Base-by-base conservation (phyloP, 1,284 basidiomycete species). In the Macrocystidia cucumis region DNA sequence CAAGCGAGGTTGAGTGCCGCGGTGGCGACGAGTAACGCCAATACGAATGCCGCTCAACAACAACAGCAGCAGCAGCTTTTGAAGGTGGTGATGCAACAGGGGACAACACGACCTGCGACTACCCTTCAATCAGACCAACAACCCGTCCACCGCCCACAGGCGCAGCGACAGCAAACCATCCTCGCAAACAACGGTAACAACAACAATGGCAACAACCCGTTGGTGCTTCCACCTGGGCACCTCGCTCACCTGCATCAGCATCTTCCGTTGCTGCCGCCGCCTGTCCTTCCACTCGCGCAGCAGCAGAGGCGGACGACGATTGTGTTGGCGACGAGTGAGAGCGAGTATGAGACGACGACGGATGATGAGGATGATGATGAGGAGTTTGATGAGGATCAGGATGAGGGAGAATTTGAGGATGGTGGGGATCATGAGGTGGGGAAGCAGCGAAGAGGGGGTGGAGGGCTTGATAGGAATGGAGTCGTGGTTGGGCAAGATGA, bases 251-350 rank as follows among this genome's bases (percentile, higher is more conserved):
- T 25, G 12, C 12, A 8, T 25, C 23, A 12, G 23, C 23, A 8
- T 25, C 23, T 25, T 8, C 23, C 23, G 8, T 12, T 25, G 8
- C 23, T 25, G 8, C 23, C 23, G 8, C 12, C 12, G 23, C 8
- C 8, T 8, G 8, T 12, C 12, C 8, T 12, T 8, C 23, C 12
- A 12, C 8, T 12, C 8, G 8, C 12, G 23, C 23, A 25, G 23
- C 8, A 12, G 8, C 23, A 8, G 8, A 25, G 29, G 12, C 29
- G 29, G 5, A 30, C 29, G 4, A 30, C 29, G 11, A 30, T 30
- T 16, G 29, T 30, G 29, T n/a, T 30, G 5, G 29, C 29, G 11
- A 30, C 29, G 5, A 30, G 29, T 18, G 29, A 30, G n/a, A 14
- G 12, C 29, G 29, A 30, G 5, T 30, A 30, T 18, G 29, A 30